Evolutionary conservation across 345 rosid genomes (phyloP).

Genomic region (Ceriops tagal): DNA sequence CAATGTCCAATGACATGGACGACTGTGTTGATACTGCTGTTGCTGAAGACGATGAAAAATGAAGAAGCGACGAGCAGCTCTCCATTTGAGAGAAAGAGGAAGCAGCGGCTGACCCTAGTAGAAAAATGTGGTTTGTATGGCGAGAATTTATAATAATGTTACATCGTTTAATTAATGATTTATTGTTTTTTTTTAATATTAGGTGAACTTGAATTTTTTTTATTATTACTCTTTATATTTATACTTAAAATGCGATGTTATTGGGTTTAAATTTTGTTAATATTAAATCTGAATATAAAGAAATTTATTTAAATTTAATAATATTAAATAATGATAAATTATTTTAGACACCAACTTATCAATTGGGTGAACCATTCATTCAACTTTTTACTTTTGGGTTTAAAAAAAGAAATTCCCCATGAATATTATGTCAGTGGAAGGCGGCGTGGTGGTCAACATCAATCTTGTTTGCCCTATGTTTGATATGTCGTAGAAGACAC

Average conservation of each 20-base stretch:
- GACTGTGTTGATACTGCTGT: slow-evolving; percentile 4
- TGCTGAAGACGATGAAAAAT: slow-evolving; percentile 21
- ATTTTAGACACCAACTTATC: too few relatives aligned
- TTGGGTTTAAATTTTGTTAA: too few relatives aligned
- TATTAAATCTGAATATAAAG: too few relatives aligned
- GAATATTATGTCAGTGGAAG: not conserved
- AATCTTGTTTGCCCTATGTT: slow-evolving; percentile 1
- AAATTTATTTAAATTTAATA: too few relatives aligned
- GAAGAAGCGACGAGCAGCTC: slow-evolving; percentile 16
- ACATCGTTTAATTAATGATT: not conserved
- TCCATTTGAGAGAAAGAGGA: slow-evolving; percentile 23
- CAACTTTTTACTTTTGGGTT: not conserved
- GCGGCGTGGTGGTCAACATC: not conserved
- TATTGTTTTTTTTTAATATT: too few relatives aligned
- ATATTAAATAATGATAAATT: too few relatives aligned
- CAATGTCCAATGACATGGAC: slow-evolving; percentile 11
- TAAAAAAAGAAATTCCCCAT: not conserved
- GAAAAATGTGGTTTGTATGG: not conserved
- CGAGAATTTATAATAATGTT: too few relatives aligned
- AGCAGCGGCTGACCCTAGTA: not conserved
- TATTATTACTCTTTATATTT: too few relatives aligned
- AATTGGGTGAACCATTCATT: too few relatives aligned
- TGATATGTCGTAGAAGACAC: slow-evolving; percentile 35
- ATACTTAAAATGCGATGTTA: too few relatives aligned
- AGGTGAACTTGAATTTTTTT: too few relatives aligned